Conservation (phyloP, 192 early-diverging fungal species). For the Funneliformis mosseae region DNA sequence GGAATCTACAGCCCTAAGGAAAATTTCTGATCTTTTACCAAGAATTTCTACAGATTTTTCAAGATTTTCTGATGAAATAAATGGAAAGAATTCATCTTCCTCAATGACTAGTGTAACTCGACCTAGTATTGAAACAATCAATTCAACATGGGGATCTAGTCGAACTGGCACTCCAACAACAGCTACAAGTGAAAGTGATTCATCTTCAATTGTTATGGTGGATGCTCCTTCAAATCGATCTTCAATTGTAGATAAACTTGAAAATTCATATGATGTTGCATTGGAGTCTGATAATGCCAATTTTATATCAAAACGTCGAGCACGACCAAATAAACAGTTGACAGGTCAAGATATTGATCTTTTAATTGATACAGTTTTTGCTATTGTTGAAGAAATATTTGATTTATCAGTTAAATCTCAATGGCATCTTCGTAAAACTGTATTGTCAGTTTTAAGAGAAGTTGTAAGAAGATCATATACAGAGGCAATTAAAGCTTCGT, state of each 20-base stretch:
- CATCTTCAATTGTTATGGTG: background rate
- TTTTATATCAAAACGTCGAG: background rate
- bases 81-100: background rate
- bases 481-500: slow-evolving; percentile 1
- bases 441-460: slow-evolving; percentile 17
- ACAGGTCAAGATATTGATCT: slow-evolving; percentile 27
- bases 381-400: slow-evolving; percentile 27
- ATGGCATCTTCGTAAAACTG: slow-evolving; percentile 30
- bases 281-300: background rate
- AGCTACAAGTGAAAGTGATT: background rate
- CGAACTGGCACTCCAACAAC: background rate
- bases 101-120: background rate
- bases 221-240: background rate
- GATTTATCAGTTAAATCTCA: slow-evolving; percentile 31
- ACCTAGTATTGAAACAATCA: background rate
- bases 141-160: slow-evolving; percentile 4
- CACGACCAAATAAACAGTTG: slow-evolving; percentile 25
- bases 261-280: background rate
- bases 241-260: background rate
- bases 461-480: slow-evolving; percentile 25
- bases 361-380: slow-evolving; percentile 26
- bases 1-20: background rate
- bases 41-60: background rate
- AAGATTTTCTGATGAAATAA: background rate
- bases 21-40: background rate